These are phyloP conservation scores for Lathyrus oleraceus DNA, from an alignment of 306 rosid species.

Conservation along the genomic window DNA sequence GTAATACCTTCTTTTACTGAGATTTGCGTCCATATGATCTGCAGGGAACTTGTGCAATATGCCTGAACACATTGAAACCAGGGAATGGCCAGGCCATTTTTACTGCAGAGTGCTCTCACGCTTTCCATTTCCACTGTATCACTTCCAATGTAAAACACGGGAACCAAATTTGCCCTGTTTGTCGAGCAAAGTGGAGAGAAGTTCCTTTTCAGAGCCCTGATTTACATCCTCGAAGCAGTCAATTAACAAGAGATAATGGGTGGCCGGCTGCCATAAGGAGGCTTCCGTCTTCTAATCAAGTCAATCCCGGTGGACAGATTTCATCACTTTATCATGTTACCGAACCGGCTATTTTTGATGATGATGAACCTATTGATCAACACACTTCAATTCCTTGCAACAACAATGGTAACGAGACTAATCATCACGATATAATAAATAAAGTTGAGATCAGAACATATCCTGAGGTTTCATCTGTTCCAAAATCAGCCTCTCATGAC, in stretches of 20 bases:
- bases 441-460: constrained; percentile 66
- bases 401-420: constrained; percentile 38
- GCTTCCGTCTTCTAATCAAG: constrained; percentile 60
- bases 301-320: constrained; percentile 49
- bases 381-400: constrained; percentile 43
- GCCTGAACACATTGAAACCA: constrained; percentile 74
- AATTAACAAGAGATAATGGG: constrained; percentile 53
- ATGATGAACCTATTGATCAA: constrained; percentile 75
- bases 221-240: constrained; percentile 53
- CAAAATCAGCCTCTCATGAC: constrained; percentile 62
- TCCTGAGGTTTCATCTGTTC: constrained; percentile 80
- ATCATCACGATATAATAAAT: constrained; percentile 38
- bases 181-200: constrained; percentile 96
- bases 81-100: constrained; percentile 96
- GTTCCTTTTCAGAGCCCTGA: constrained; percentile 74
- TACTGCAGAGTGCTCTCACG: constrained; percentile 95
- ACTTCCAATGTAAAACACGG: constrained; percentile 97
- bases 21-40: constrained; percentile 35
- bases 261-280: constrained; percentile 57
- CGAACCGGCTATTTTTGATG: constrained; percentile 74
- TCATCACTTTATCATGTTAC: constrained; percentile 53
- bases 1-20: constrained; percentile 16
- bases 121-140: constrained; percentile 95
- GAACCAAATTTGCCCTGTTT: constrained; percentile 88
- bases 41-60: constrained; percentile 91